These are phyloP conservation scores for Backusella westeae DNA, from an alignment of 192 early-diverging fungal species.

Conservation along the genomic window DNA sequence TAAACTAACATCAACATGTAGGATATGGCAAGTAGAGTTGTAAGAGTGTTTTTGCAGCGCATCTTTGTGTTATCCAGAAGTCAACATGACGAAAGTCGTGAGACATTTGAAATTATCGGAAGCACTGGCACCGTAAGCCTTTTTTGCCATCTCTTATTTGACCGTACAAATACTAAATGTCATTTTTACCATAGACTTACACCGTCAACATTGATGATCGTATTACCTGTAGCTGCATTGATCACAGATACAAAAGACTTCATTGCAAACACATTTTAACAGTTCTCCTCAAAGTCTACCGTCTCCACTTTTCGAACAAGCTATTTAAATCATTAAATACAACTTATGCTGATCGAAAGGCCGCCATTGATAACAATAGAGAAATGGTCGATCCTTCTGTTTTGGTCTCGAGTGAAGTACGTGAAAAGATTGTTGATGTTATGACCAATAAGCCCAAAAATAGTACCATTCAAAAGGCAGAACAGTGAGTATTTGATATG, in stretches of 20 bases:
- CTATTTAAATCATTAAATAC: not conserved
- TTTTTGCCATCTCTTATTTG: not conserved
- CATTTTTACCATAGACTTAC: constrained; percentile 1
- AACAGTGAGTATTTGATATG: not conserved
- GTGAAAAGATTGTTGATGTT: not conserved
- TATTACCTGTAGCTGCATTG: constrained; percentile 13
- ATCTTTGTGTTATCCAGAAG: constrained; percentile 17
- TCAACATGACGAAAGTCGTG: not conserved
- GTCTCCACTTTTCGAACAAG: not conserved
- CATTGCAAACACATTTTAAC: constrained; percentile 29
- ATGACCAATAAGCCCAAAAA: not conserved
- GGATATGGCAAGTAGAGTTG: constrained; percentile 8
- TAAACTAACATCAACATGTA: not conserved
- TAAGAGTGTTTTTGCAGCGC: not conserved
- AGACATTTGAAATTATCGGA: constrained; percentile 16
- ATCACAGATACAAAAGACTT: not conserved
- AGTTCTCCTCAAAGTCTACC: constrained; percentile 21
- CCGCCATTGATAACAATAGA: not conserved
- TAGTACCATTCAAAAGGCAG: not conserved
- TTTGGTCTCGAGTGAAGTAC: not conserved
- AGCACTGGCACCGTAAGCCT: constrained; percentile 24
- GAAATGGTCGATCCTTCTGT: not conserved
- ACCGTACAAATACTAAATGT: not conserved
- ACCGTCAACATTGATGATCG: not conserved
- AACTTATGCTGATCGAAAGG: not conserved